A percentile compares a stretch with the other conserved stretches of the same genome.
Conservation (phyloP, 768 basidiomycete species). For the Suillus variegatus region DNA sequence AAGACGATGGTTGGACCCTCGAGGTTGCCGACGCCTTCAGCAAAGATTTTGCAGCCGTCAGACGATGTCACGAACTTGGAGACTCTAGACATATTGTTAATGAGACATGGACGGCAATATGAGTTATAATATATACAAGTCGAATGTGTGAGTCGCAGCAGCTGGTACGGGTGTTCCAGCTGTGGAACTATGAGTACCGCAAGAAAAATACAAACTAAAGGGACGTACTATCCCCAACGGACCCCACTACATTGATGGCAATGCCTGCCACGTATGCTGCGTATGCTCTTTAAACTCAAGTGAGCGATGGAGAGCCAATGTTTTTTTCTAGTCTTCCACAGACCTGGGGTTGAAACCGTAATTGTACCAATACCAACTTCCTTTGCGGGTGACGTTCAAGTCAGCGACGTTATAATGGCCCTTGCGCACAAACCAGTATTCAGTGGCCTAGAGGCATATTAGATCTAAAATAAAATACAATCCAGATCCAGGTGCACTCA, state of each 20-base stretch:
- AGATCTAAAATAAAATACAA: background rate
- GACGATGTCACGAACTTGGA: background rate
- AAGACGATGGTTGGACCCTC: background rate
- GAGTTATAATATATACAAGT: conserved; percentile 40
- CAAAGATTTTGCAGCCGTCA: background rate
- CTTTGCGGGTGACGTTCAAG: conserved; percentile 54
- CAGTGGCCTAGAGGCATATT: conserved; percentile 50
- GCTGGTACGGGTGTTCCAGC: conserved; percentile 59
- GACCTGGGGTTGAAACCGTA: conserved; percentile 69
- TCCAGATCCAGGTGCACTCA: conserved; percentile 15
- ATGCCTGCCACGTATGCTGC: conserved; percentile 68
- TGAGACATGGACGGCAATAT: background rate
- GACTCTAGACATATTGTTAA: background rate
- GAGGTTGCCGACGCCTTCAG: background rate
- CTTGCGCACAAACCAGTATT: conserved; percentile 68
- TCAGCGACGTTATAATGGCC: conserved; percentile 67
- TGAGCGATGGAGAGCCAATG: background rate
- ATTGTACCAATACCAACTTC: conserved; percentile 73
- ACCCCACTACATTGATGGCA: conserved; percentile 76
- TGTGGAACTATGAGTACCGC: conserved; percentile 15
- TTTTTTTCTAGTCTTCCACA: background rate
- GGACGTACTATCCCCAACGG: conserved; percentile 62
- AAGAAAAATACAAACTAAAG: background rate
- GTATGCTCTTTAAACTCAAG: conserved; percentile 44
- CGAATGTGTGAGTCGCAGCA: conserved; percentile 67